Evolutionary conservation across 2,329 filamentous ascomycete species (phyloP).

Genomic region (Lizonia empirigonia): DNA sequence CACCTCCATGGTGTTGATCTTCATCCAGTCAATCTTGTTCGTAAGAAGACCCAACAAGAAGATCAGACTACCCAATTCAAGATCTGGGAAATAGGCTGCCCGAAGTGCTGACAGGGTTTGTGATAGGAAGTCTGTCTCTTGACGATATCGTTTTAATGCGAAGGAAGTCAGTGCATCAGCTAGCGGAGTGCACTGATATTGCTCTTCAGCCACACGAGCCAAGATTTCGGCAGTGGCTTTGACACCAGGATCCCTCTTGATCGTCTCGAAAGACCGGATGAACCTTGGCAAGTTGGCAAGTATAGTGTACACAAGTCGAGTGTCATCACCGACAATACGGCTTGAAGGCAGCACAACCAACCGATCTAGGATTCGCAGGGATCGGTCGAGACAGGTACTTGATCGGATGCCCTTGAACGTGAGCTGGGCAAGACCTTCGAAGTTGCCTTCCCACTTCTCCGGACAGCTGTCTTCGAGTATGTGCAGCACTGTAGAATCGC

Average conservation of each 20-base stretch:
- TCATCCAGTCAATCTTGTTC: conserved; percentile 87
- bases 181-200: conserved; percentile 70
- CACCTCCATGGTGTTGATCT: conserved; percentile 89
- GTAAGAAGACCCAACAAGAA: conserved; percentile 91
- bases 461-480: conserved; percentile 80
- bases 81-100: conserved; percentile 77
- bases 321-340: conserved; percentile 79
- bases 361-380: conserved; percentile 76
- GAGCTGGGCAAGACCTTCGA: conserved; percentile 83
- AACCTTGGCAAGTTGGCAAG: conserved; percentile 91
- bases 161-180: conserved; percentile 73
- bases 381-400: conserved; percentile 77
- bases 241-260: conserved; percentile 54
- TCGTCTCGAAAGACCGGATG: conserved; percentile 75
- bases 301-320: conserved; percentile 81
- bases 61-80: conserved; percentile 83
- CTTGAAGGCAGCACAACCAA: conserved; percentile 80
- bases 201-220: conserved; percentile 74
- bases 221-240: conserved; percentile 71
- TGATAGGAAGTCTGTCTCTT: conserved; percentile 74
- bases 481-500: conserved; percentile 69
- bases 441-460: conserved; percentile 83
- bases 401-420: conserved; percentile 93
- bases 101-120: conserved; percentile 76
- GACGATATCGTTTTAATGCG: conserved; percentile 68